Evolutionary conservation across 768 basidiomycete species (phyloP).

Genomic region (Suillus variegatus): DNA sequence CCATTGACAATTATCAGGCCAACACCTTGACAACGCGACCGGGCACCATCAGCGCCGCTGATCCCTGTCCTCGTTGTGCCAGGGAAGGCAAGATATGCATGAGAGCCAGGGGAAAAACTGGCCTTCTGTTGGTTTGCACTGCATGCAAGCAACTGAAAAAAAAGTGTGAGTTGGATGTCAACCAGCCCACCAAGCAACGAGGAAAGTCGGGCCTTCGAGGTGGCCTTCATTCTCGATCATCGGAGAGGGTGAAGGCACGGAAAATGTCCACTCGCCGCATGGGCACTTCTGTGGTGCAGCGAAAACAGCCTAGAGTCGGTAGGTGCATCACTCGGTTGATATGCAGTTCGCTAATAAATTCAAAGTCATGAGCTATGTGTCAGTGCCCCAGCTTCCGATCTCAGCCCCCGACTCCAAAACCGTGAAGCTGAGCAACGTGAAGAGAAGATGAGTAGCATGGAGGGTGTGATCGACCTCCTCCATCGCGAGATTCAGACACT

Average conservation of each 20-base stretch:
- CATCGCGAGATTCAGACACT: background rate
- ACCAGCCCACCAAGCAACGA: background rate
- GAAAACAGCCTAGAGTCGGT: background rate
- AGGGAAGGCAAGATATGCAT: background rate
- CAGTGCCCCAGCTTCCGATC: background rate
- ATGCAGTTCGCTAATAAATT: background rate
- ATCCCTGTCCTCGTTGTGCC: background rate
- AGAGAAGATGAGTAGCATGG: background rate
- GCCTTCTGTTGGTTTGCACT: background rate
- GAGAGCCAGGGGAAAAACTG: background rate
- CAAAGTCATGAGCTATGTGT: slow-evolving; percentile 4
- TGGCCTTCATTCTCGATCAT: background rate
- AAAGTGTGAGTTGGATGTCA: background rate
- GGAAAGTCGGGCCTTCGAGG: background rate
- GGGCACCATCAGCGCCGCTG: background rate
- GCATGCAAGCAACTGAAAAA: background rate
- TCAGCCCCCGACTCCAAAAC: background rate
- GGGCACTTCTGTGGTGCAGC: background rate
- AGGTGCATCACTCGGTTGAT: background rate
- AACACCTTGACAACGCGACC: background rate
- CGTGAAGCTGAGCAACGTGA: background rate
- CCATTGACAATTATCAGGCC: background rate
- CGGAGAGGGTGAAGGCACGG: background rate
- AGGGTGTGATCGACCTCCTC: background rate
- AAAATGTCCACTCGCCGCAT: background rate